phyloP scores from a whole-genome alignment of 2,329 filamentous ascomycete genomes.

The Lachnellula subtilissima region DNA sequence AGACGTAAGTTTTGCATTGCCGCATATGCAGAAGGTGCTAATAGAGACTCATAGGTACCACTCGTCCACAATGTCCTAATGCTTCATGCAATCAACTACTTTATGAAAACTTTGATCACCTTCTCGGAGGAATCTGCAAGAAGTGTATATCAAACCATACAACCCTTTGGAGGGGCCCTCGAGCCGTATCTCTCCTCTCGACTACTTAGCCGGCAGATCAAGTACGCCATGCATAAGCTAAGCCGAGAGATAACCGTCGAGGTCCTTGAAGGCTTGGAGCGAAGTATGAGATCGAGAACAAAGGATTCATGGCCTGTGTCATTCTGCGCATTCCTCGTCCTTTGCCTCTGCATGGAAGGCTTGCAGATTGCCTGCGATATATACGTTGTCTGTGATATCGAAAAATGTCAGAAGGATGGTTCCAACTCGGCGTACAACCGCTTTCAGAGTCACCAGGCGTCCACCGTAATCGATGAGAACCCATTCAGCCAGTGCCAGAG shows the following conservation, averaged over 20 bases:
- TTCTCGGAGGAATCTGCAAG: constrained; percentile 16
- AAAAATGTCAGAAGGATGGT: constrained; percentile 5
- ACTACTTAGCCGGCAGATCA: constrained; percentile 25
- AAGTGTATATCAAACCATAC: constrained; percentile 8
- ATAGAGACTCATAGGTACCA: constrained; percentile 6
- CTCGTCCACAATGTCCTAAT: constrained; percentile 19
- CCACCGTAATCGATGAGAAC: constrained; percentile 15
- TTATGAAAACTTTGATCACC: constrained; percentile 20
- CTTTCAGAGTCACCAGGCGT: constrained; percentile 15
- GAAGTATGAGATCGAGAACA: constrained; percentile 16
- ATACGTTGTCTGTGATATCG: constrained; percentile 19
- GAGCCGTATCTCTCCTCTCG: constrained; percentile 18
- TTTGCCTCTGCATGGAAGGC: constrained; percentile 25
- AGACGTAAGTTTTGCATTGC: constrained; percentile 10
- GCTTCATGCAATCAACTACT: constrained; percentile 27
- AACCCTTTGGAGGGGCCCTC: constrained; percentile 1
- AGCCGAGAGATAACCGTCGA: constrained; percentile 15
- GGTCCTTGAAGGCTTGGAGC: constrained; percentile 21
- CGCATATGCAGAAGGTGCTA: background rate
- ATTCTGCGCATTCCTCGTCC: constrained; percentile 21
- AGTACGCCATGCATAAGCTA: constrained; percentile 21
- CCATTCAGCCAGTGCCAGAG: constrained; percentile 18
- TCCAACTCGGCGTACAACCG: constrained; percentile 8
- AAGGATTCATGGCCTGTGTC: constrained; percentile 22
- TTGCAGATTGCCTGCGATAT: constrained; percentile 21